A percentile compares a stretch with the other conserved stretches of the same genome.
Evolutionary conservation across 495 filamentous ascomycete genomes (phyloP).

Genomic region (Talaromyces stipitatus): DNA sequence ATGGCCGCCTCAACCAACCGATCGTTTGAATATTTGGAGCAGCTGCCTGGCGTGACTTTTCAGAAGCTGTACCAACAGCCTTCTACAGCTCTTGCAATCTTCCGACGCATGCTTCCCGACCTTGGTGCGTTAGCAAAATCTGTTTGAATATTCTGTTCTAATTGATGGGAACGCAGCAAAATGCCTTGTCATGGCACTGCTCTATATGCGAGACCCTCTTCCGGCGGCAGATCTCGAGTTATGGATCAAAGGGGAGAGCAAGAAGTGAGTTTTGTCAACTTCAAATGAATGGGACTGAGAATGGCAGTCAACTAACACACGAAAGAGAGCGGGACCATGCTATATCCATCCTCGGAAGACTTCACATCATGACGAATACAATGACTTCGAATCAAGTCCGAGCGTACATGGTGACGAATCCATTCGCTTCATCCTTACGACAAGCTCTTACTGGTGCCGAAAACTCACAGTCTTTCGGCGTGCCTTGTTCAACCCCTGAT

Average conservation of each 20-base stretch:
- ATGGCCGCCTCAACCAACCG: conserved; percentile 64
- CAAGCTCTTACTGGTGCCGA: conserved; percentile 83
- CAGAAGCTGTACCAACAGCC: conserved; percentile 89
- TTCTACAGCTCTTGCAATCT: conserved; percentile 89
- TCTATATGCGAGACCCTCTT: conserved; percentile 77
- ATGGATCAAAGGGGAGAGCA: conserved; percentile 72
- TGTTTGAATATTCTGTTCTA: background rate
- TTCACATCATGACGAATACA: conserved; percentile 68
- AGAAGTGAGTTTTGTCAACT: conserved; percentile 37
- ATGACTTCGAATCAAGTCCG: conserved; percentile 50
- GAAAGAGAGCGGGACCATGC: conserved; percentile 75
- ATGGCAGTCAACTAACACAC: background rate
- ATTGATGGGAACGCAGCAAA: conserved; percentile 57
- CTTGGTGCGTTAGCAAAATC: conserved; percentile 52
- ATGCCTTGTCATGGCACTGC: conserved; percentile 86
- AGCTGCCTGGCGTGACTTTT: conserved; percentile 81
- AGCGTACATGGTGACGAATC: conserved; percentile 62
- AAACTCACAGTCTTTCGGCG: conserved; percentile 79
- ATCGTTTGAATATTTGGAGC: conserved; percentile 80
- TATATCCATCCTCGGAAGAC: conserved; percentile 65
- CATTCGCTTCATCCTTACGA: conserved; percentile 69
- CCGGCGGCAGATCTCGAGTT: conserved; percentile 67
- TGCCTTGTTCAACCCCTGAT: conserved; percentile 58
- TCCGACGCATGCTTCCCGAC: conserved; percentile 92
- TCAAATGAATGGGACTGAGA: background rate